A percentile compares a stretch with the other conserved stretches of the same genome.
Evolutionary conservation across 2,329 filamentous ascomycete genomes (phyloP).

Genomic region (Colletotrichum tofieldiae): DNA sequence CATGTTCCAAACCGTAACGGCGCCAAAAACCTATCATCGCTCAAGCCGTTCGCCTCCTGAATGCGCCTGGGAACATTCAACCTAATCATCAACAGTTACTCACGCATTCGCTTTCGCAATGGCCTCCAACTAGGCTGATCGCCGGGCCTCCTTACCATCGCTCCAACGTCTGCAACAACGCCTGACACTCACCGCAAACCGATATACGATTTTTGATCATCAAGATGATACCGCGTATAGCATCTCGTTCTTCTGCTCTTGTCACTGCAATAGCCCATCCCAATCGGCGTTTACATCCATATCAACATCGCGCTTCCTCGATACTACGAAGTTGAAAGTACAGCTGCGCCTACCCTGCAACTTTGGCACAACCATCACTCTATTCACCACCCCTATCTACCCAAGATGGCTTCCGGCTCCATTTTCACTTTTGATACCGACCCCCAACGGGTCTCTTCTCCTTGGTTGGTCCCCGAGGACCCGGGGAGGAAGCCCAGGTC

Average conservation of each 20-base stretch:
- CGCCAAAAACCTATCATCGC: constrained; percentile 12
- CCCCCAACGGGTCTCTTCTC: constrained; percentile 89
- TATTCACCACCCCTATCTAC: constrained; percentile 11
- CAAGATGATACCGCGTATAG: constrained; percentile 44
- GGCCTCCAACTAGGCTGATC: constrained; percentile 31
- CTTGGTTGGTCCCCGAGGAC: constrained; percentile 80
- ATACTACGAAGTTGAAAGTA: constrained; percentile 10
- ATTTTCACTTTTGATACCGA: constrained; percentile 96
- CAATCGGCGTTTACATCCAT: constrained; percentile 7
- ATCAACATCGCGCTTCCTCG: background rate
- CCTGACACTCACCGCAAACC: constrained; percentile 8
- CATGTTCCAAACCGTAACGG: constrained; percentile 11
- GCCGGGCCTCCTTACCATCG: constrained; percentile 10
- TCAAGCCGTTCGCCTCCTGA: background rate
- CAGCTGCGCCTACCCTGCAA: background rate
- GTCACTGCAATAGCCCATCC: constrained; percentile 33
- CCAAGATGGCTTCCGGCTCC: constrained; percentile 88
- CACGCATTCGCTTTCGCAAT: constrained; percentile 8
- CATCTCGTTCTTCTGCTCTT: constrained; percentile 24
- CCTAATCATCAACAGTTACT: background rate
- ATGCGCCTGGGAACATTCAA: background rate
- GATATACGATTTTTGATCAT: constrained; percentile 3
- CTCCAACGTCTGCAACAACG: constrained; percentile 12
- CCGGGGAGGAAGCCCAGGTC: constrained; percentile 52
- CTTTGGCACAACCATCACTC: background rate